phyloP scores from a whole-genome alignment of 768 basidiomycete species.

The Phanerochaete carnosa region DNA sequence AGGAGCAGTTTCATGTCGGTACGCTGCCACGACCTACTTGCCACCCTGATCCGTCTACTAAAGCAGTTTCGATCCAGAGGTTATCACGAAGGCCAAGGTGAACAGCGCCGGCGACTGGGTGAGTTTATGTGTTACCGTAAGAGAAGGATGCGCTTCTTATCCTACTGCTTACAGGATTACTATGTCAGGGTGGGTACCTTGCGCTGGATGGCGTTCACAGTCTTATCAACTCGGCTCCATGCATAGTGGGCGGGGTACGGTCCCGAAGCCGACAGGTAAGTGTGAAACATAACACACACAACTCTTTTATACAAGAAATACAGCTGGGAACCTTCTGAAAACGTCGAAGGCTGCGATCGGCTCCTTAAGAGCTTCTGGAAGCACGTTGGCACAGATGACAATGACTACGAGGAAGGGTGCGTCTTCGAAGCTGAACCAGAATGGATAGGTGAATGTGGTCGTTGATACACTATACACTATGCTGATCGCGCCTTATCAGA shows the following conservation, averaged over 20 bases:
- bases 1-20: constrained; percentile 24
- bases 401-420: constrained; percentile 50
- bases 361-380: constrained; percentile 57
- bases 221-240: background rate
- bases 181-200: constrained; percentile 53
- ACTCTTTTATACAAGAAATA: background rate
- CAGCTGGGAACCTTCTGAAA: constrained; percentile 70
- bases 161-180: constrained; percentile 47
- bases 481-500: constrained; percentile 21
- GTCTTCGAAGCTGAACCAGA: constrained; percentile 36
- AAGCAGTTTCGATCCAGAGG: constrained; percentile 39
- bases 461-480: background rate
- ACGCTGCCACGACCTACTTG: constrained; percentile 2
- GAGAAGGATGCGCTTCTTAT: background rate
- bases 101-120: constrained; percentile 51
- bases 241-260: constrained; percentile 65
- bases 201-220: background rate
- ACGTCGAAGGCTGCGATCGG: constrained; percentile 54
- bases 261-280: constrained; percentile 54
- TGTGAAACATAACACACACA: background rate
- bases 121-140: constrained; percentile 18
- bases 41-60: background rate
- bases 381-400: constrained; percentile 53
- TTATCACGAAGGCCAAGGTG: constrained; percentile 57
- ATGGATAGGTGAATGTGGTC: constrained; percentile 54